Conservation (phyloP, 768 basidiomycete genomes). For the Hericium rajendrae region DNA sequence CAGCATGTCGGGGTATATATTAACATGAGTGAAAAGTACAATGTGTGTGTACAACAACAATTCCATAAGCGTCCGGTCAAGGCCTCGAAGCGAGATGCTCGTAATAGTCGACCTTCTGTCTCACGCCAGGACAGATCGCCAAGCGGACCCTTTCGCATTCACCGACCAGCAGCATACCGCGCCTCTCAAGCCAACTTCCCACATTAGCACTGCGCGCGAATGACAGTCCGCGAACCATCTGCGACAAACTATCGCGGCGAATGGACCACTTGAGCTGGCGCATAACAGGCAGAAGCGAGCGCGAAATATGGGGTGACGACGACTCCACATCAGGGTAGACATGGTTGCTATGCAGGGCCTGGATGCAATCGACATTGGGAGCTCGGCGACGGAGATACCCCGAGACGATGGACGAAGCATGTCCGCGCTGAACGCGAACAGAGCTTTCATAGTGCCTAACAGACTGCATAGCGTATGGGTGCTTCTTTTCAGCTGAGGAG, state of each 20-base stretch:
- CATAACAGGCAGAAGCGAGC: constrained; percentile 52
- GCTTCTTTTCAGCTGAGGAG: constrained; percentile 3
- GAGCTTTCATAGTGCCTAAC: constrained; percentile 58
- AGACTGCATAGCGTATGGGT: constrained; percentile 32
- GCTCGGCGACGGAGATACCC: constrained; percentile 43
- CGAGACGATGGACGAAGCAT: constrained; percentile 43
- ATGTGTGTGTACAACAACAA: too few relatives aligned
- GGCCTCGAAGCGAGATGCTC: constrained; percentile 25
- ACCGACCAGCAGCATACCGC: constrained; percentile 37
- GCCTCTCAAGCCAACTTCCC: constrained; percentile 47
- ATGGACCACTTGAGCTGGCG: constrained; percentile 65
- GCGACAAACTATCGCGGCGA: constrained; percentile 52
- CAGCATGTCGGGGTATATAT: too few relatives aligned
- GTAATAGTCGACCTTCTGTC: constrained; percentile 49
- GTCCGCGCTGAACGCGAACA: constrained; percentile 41
- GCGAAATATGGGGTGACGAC: constrained; percentile 44
- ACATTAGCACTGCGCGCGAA: constrained; percentile 24
- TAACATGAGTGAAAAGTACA: too few relatives aligned
- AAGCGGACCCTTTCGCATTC: constrained; percentile 60
- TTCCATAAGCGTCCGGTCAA: neutral
- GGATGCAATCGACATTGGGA: constrained; percentile 26
- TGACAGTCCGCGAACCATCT: constrained; percentile 12
- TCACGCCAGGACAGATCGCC: constrained; percentile 58
- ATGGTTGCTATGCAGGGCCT: constrained; percentile 37
- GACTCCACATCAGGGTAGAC: constrained; percentile 59